These are phyloP conservation scores for Xerocomus spinulosus DNA, from an alignment of 768 basidiomycete genomes.

Conservation along the genomic window DNA sequence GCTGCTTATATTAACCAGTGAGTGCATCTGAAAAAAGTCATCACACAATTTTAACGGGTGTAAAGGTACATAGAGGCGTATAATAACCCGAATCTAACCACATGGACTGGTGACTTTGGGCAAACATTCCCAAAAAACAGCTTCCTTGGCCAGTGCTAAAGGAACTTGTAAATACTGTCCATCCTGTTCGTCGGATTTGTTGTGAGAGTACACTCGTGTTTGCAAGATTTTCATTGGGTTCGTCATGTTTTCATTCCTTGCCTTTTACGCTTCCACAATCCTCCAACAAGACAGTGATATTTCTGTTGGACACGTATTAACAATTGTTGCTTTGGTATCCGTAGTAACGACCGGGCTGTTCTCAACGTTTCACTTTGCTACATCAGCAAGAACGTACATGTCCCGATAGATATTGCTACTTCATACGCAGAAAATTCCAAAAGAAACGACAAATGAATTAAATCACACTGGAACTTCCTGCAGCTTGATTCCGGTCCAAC, in stretches of 20 bases:
- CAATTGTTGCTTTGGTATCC: slow-evolving; percentile 2
- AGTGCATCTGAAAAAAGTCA: slow-evolving; percentile 14
- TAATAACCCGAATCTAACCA: slow-evolving; percentile 74
- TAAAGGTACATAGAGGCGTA: slow-evolving; percentile 65
- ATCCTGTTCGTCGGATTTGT: slow-evolving; percentile 6
- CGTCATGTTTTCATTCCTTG: slow-evolving; percentile 19
- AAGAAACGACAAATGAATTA: slow-evolving; percentile 13
- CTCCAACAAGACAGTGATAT: slow-evolving; percentile 4
- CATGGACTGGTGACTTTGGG: slow-evolving; percentile 60
- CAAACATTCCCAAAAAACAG: slow-evolving; percentile 68
- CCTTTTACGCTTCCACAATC: slow-evolving; percentile 8
- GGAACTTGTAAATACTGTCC: slow-evolving; percentile 3
- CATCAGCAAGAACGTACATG: slow-evolving; percentile 24
- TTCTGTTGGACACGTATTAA: slow-evolving; percentile 13
- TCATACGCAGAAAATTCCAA: slow-evolving; percentile 13
- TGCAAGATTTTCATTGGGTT: slow-evolving; percentile 10
- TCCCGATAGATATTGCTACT: slow-evolving; percentile 25
- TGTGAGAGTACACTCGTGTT: slow-evolving; percentile 5
- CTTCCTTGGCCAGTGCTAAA: slow-evolving; percentile 56
- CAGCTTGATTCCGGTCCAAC: slow-evolving; percentile 17
- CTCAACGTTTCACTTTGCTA: slow-evolving; percentile 12
- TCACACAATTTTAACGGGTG: slow-evolving; percentile 3
- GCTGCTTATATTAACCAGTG: slow-evolving; percentile 72
- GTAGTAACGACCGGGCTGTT: neutral
- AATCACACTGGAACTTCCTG: slow-evolving; percentile 12